Base-by-base conservation (phyloP, 2,329 filamentous ascomycete species). In the Penicillium freii region DNA sequence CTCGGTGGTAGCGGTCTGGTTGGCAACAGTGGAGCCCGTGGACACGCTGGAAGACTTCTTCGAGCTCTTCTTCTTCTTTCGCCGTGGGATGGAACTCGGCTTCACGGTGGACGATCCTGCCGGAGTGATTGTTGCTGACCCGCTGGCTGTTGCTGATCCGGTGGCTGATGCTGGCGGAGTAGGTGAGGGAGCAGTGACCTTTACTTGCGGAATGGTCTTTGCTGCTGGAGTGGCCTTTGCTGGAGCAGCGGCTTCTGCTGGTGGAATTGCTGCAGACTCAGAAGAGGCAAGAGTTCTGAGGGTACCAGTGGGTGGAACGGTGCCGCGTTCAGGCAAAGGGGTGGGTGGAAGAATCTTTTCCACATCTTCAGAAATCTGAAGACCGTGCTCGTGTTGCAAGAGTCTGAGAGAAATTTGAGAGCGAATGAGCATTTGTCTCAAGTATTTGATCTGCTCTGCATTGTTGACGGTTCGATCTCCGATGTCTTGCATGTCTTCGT, bases 401-500 rank as follows among this genome's bases (percentile, higher is more conserved):
- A 51, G 4, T 13, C 10, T 25, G 29, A 51, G 21, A 10, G 38
- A 29, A 23, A 33, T 4, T 3, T 13, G 29, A n/a, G 6, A 9
- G 11, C 29, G 38, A 25, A 44, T 29, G 2, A 51, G 2, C 27
- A 43, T 17, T 10, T n/a, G 38, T 34, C 38, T 43, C 27, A 51
- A 6, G 45, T 23, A 36, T 3, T 2, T 5, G 9, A 34, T 17
- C 31, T 47, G 19, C 13, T 13, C n/a, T 11, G 23, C 23, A 23
- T 23, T 23, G 23, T 23, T 15, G 4, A n/a, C 15, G 5, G 31
- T 34, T 4, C n/a, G 2, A 15, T 23, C 15, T 3, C 45, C 45
- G 21, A 47, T 34, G 19, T 47, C 45, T 7, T 47, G 19, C 1
- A 47, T n/a, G 11, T 65, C 61, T 8, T 10, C 43, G 13, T 62